Conservation (phyloP, 257 asterid genomes). For the Lycium ferocissimum region DNA sequence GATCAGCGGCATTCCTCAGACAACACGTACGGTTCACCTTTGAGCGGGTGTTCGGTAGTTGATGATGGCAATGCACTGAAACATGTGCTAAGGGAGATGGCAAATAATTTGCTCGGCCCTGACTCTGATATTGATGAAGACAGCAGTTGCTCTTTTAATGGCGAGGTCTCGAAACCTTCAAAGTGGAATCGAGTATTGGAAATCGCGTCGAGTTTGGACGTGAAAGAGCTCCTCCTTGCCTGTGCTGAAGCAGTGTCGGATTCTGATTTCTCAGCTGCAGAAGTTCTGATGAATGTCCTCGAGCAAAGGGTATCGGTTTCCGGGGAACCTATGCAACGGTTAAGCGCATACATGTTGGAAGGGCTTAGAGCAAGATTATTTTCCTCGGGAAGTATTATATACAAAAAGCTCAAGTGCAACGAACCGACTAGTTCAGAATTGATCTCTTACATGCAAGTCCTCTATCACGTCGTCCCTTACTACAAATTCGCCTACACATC, state of each 20-base stretch:
- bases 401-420: conserved; percentile 83
- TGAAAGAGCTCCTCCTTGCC: conserved; percentile 63
- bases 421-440: conserved; percentile 85
- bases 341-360: conserved; percentile 92
- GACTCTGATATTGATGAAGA: conserved; percentile 74
- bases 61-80: conserved; percentile 70
- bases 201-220: conserved; percentile 75
- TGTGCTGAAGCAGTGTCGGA: conserved; percentile 84
- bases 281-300: conserved; percentile 66
- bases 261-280: conserved; percentile 63
- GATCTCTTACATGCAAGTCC: conserved; percentile 83
- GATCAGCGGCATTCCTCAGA: conserved; percentile 66
- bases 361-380: conserved; percentile 82
- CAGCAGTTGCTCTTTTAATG: conserved; percentile 58
- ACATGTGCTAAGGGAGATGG: conserved; percentile 69
- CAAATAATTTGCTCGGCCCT: conserved; percentile 70
- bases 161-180: conserved; percentile 49
- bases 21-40: conserved; percentile 74
- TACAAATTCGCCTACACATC: conserved; percentile 88
- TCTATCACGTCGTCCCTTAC: conserved; percentile 80
- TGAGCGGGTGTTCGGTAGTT: conserved; percentile 80
- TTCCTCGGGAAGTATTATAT: conserved; percentile 87
- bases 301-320: conserved; percentile 82
- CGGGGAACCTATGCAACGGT: conserved; percentile 87
- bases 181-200: conserved; percentile 67